Evolutionary conservation across 1,284 basidiomycete genomes (phyloP), one percentile per base, ranked within the genome.

Genomic region (Phenoliferia sp.): DNA sequence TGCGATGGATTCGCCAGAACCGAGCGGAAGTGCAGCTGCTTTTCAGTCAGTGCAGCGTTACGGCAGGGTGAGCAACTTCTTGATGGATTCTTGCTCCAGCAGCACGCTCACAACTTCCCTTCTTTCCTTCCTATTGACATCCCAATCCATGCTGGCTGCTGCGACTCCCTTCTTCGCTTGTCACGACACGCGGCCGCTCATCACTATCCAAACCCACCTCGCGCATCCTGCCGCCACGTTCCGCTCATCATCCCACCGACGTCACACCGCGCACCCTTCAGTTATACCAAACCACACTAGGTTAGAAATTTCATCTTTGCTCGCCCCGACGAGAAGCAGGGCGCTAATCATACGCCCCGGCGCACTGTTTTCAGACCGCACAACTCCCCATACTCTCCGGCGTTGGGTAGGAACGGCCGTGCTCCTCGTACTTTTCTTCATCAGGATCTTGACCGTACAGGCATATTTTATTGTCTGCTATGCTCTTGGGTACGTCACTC

Each of bases 371-470:
- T n/a, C n/a, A 77, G 96, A 99, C 83, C 85, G 89, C 60, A 89
- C 90, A 80, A 97, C 95, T 3, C 96, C 96, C 0, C 88, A 94
- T 78, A 85, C 89, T 32, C 79, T 92, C 28, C 86, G 95, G 76
- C 86, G 96, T 71, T 99, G 96, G 96, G 77, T 90, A n/a, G 85
- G 84, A 28, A 93, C 92, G 6, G 83, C 83, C 3, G 90, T 82
- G 3, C 77, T 97, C 32, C 81, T 96, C 63, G 76, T 83, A 50
- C 59, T 98, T 39, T 99, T 99, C 79, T 82, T 90, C 78, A 81
- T 97, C 63, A 85, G 94, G 71, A 95, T 99, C 73, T 83, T 98
- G 16, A 78, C 96, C 55, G 83, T 90, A 10, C 92, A 98, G 82
- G 95, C 79, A 15, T 78, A 72, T 71, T 78, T 77, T 69, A 78